Conservation (phyloP, 495 filamentous ascomycete species). For the Talaromyces thailandensis region DNA sequence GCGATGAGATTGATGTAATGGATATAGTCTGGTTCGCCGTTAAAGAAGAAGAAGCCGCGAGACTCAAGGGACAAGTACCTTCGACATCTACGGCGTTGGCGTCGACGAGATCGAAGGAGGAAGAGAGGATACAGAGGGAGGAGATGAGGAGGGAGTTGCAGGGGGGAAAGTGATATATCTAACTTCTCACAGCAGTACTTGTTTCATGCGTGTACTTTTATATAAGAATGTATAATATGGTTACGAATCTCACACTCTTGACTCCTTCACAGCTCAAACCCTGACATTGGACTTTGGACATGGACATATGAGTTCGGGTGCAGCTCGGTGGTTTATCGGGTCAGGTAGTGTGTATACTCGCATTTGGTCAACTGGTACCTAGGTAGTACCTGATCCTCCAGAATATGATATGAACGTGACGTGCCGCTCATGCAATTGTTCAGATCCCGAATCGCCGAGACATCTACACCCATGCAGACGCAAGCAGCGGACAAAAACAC, state of each 20-base stretch:
- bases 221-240: not conserved
- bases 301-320: too few relatives aligned
- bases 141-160: conserved; percentile 52
- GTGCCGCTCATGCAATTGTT: not conserved
- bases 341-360: too few relatives aligned
- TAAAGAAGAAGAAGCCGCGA: conserved; percentile 54
- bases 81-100: conserved; percentile 24
- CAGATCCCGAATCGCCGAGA: not conserved
- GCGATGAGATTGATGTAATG: conserved; percentile 9
- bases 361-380: too few relatives aligned
- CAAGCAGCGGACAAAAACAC: too few relatives aligned
- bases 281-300: not conserved
- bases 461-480: not conserved
- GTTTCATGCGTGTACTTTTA: not conserved
- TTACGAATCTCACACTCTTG: conserved; percentile 1
- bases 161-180: conserved; percentile 17
- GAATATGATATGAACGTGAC: not conserved
- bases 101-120: conserved; percentile 41
- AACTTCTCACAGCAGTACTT: not conserved
- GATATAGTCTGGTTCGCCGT: conserved; percentile 64
- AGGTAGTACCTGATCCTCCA: too few relatives aligned
- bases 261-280: not conserved
- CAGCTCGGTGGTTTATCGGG: too few relatives aligned
- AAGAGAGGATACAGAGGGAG: conserved; percentile 43
- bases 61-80: conserved; percentile 11